Percentiles rank a stretch among this genome's conserved stretches.
Evolutionary conservation across 2,329 filamentous ascomycete genomes (phyloP).

Genomic region (Fusarium sp.): DNA sequence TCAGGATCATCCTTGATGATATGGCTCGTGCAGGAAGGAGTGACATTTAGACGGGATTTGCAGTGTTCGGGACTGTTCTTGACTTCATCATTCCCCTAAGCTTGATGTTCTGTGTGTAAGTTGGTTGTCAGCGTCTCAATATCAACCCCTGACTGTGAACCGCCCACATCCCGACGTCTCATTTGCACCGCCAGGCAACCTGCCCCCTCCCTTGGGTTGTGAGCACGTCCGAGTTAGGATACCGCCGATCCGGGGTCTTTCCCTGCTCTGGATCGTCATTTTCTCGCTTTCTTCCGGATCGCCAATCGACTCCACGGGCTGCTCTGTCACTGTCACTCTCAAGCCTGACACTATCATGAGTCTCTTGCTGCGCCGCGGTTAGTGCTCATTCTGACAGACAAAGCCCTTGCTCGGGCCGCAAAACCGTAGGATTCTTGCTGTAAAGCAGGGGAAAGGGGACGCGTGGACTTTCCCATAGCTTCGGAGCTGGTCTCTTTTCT

Average conservation of each 20-base stretch:
- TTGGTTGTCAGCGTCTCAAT: neutral
- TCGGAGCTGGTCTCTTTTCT: neutral
- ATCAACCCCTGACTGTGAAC: conserved; percentile 2
- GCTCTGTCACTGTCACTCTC: neutral
- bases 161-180: neutral
- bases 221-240: conserved; percentile 16
- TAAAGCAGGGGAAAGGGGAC: conserved; percentile 7
- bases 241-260: conserved; percentile 35
- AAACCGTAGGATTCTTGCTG: neutral
- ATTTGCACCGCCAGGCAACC: neutral
- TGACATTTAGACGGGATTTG: neutral
- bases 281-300: conserved; percentile 29
- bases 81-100: neutral
- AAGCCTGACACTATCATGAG: neutral
- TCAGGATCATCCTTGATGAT: conserved; percentile 10
- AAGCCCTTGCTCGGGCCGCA: neutral
- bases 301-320: neutral
- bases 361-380: neutral
- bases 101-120: neutral
- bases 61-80: neutral
- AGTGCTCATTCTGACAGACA: neutral
- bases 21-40: neutral
- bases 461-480: neutral
- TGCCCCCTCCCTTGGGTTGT: neutral
- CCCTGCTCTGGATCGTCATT: conserved; percentile 19